Conservation (phyloP, 805 yeast genomes). For the Nakazawaea pomicola region DNA sequence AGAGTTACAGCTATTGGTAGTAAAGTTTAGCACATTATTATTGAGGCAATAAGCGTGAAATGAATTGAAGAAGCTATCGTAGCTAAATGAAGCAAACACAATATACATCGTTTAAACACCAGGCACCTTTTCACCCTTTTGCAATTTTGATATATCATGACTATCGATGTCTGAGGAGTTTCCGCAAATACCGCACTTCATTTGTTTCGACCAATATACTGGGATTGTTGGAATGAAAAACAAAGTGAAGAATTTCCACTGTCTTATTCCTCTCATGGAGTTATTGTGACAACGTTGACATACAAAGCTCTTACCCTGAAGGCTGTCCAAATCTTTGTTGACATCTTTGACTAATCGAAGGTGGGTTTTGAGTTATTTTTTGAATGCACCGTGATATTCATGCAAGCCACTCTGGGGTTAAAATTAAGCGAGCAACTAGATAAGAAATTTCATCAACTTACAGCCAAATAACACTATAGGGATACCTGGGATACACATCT, state of each 20-base stretch:
- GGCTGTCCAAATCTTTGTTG: slow-evolving; percentile 6
- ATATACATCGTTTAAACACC: not conserved
- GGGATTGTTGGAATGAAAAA: slow-evolving; percentile 24
- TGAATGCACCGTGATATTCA: too few relatives aligned
- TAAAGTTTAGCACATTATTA: too few relatives aligned
- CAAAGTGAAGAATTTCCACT: slow-evolving; percentile 19
- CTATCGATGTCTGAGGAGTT: slow-evolving; percentile 7
- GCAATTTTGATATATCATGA: slow-evolving; percentile 2
- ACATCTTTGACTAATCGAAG: slow-evolving; percentile 11
- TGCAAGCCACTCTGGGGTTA: not conserved
- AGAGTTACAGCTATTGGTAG: too few relatives aligned
- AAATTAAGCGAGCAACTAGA: too few relatives aligned
- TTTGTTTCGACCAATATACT: slow-evolving; percentile 18
- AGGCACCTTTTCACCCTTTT: slow-evolving; percentile 11
- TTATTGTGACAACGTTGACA: slow-evolving; percentile 25
- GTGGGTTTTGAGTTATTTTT: not conserved
- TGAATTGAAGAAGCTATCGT: not conserved
- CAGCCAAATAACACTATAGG: slow-evolving; percentile 12
- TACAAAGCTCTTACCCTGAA: slow-evolving; percentile 13
- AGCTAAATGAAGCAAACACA: not conserved
- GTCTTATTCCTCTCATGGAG: slow-evolving; percentile 20
- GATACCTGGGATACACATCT: slow-evolving; percentile 11
- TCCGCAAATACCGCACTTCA: slow-evolving; percentile 23
- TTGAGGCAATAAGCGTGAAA: too few relatives aligned
- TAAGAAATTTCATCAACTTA: too few relatives aligned